These are phyloP conservation scores for Epichloe uncinata DNA, from an alignment of 2,329 filamentous ascomycete genomes.

Conservation along the genomic window DNA sequence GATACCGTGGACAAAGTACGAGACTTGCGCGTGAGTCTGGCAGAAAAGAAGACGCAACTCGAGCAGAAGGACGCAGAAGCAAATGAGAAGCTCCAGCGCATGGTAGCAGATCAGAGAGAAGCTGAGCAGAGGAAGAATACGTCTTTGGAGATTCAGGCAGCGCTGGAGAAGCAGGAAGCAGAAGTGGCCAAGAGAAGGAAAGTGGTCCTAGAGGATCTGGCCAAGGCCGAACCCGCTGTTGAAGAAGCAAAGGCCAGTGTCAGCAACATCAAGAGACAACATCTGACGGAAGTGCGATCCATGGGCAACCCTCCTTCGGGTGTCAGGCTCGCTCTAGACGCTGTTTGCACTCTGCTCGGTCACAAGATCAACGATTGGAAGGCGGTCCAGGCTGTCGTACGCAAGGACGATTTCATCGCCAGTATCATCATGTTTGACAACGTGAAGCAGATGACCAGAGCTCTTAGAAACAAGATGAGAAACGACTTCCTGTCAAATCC, in stretches of 20 bases:
- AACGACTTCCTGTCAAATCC: slow-evolving; percentile 84
- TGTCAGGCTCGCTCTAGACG: slow-evolving; percentile 84
- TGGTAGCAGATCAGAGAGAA: slow-evolving; percentile 92
- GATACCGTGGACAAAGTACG: slow-evolving; percentile 97
- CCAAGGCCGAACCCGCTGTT: slow-evolving; percentile 84
- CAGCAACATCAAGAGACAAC: slow-evolving; percentile 95
- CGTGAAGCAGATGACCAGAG: slow-evolving; percentile 81
- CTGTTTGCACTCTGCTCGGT: slow-evolving; percentile 89
- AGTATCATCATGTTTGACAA: slow-evolving; percentile 98
- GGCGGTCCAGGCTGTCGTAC: slow-evolving; percentile 74
- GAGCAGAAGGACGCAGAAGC: slow-evolving; percentile 91
- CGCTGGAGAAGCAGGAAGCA: slow-evolving; percentile 77
- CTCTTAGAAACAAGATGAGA: slow-evolving; percentile 74
- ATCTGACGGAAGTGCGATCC: slow-evolving; percentile 91
- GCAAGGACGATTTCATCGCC: slow-evolving; percentile 90
- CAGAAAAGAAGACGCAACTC: slow-evolving; percentile 86
- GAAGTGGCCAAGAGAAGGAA: slow-evolving; percentile 74
- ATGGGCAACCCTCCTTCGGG: slow-evolving; percentile 88
- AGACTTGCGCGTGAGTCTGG: slow-evolving; percentile 78
- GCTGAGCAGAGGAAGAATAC: slow-evolving; percentile 82
- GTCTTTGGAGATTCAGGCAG: slow-evolving; percentile 77
- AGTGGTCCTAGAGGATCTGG: slow-evolving; percentile 77
- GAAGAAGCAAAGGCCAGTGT: slow-evolving; percentile 89
- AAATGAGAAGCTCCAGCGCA: slow-evolving; percentile 91
- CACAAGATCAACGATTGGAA: slow-evolving; percentile 89